Evolutionary conservation across 192 early-diverging fungal genomes (phyloP), one percentile per base, ranked within the genome.

Genomic region (Gigaspora rosea): DNA sequence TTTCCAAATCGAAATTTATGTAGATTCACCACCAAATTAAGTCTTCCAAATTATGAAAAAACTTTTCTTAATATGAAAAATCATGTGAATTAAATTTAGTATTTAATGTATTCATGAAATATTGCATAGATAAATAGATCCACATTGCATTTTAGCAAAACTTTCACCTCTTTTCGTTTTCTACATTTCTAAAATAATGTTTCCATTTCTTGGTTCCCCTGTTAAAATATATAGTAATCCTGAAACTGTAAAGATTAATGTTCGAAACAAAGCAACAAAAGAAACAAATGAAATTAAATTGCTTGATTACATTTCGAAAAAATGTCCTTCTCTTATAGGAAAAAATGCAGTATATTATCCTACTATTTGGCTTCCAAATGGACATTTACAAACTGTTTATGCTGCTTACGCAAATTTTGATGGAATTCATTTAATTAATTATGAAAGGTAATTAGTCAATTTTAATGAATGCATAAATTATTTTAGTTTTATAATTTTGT

Each of bases 311-410:
- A 62, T 86, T 16, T 27, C 35, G 18, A 54, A 80, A 71, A 67
- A 64, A 32, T 92, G 91, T 47, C 91, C 91, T 18, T 83, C 86
- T 8, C 78, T 92, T 46, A 72, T 82, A 8, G 90, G 85, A 33
- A 63, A 83, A 49, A 66, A 82, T 18, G 86, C 86, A 15, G 78
- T 77, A 8, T 97, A 90, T 81, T 82, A 83, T 62, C 94, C 96
- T 4, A 93, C 93, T 10, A 77, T 80, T 22, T 92, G 88, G 79
- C 86, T 98, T 52, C 84, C 83, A 57, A 91, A 86, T 51, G 92
- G 93, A 12, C 92, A 96, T 81, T 54, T 94, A 48, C 95, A 96
- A 79, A 96, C 95, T n/a, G 82, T 88, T 46, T 89, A 84, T 70
- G 90, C 91, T 52, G 84, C 90, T 51, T 79, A 87, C 16, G 79